Base-by-base conservation (phyloP, 2,329 filamentous ascomycete species). In the Ilyonectria mors-panacis region DNA sequence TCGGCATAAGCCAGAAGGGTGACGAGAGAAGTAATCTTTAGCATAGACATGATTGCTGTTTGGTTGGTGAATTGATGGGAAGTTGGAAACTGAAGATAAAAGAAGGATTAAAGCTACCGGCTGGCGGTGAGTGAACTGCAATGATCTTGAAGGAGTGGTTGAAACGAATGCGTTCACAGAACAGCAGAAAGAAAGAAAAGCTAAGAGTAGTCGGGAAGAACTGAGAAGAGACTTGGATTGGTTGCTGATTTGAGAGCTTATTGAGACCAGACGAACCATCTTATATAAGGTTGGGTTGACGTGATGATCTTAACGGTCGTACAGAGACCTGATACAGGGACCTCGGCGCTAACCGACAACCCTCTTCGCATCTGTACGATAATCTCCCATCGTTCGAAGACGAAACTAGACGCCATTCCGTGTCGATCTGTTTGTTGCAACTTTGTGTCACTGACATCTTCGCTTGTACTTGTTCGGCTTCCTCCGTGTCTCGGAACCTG, bases 1-100 rank as follows among this genome's bases (percentile, higher is more conserved):
- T 87, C 81, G 69, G 80, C 82, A 54, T 83, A 73, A 45, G 84
- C 83, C 75, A 84, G 53, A 30, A 76, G 61, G 48, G 67, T 57
- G 4, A 69, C 63, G 44, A 76, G n/a, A 21, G 66, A 50, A 21
- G 70, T 30, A 58, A 61, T 56, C 69, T 74, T 76, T 30, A 64
- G 67, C 21, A 68, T 10, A 42, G 51, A 57, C 65, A 71, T 67
- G 15, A 59, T 65, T 66, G 62, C 60, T 26, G 21, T 66, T 47
- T 58, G 51, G 26, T 56, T 15, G 59, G 30, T 19, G 44, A 17
- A 50, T 66, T 37, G 44, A 19, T 48, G 51, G 23, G 42, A 19
- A 44, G 63, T 70, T 64, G 63, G 37, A 50, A 47, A 44, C 17
- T 23, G 56, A 63, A 47, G 19, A 56, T 39, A 48, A 59, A 53